Conservation (phyloP, 2,329 filamentous ascomycete genomes). For the Mycosphaerella sp. region DNA sequence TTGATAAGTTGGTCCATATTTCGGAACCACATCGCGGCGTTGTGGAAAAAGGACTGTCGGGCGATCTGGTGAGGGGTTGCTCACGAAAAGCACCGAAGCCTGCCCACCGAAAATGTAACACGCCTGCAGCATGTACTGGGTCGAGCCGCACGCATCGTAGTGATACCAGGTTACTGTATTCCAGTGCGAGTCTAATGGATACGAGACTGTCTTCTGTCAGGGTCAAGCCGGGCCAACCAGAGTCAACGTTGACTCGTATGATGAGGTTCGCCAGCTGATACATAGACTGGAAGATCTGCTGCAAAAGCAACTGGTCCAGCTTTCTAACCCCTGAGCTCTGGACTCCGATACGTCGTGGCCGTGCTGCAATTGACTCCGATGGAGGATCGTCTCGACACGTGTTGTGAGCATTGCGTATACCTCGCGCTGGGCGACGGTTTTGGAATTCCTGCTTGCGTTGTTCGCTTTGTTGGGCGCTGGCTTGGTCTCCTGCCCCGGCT, state of each 20-base stretch:
- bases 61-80: conserved; percentile 6
- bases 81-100: conserved; percentile 25
- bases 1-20: conserved; percentile 26
- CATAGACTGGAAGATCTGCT: background rate
- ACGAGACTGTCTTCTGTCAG: conserved; percentile 25
- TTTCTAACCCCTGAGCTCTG: background rate
- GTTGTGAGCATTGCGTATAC: background rate
- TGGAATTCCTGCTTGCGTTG: background rate
- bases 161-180: conserved; percentile 17
- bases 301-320: conserved; percentile 16
- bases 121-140: conserved; percentile 30
- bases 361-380: background rate
- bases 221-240: conserved; percentile 28
- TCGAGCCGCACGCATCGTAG: conserved; percentile 22
- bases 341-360: too few relatives aligned
- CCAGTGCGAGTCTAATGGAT: conserved; percentile 26
- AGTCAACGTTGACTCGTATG: conserved; percentile 25
- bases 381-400: background rate
- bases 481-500: background rate
- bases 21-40: background rate
- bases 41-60: background rate
- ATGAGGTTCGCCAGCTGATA: conserved; percentile 11
- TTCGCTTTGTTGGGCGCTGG: background rate
- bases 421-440: background rate
- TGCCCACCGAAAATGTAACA: conserved; percentile 32